Evolutionary conservation across 345 rosid genomes (phyloP).

Genomic region (Geranium rotundifolium): DNA sequence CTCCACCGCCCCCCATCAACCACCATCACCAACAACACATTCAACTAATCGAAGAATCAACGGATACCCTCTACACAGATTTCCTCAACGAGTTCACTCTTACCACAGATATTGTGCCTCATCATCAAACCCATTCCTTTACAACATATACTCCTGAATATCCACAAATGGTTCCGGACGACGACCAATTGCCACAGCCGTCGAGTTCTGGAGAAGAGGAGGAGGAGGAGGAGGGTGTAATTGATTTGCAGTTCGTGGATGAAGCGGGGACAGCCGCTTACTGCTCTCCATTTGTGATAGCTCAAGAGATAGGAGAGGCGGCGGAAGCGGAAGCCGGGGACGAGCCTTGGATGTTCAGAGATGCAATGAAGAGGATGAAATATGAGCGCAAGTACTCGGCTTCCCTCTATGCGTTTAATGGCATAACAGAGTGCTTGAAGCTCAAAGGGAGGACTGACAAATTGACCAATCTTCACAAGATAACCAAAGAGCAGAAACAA

Average conservation of each 20-base stretch:
- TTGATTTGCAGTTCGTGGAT: constrained; percentile 43
- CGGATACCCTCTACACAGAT: constrained; percentile 24
- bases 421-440: constrained; percentile 40
- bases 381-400: constrained; percentile 51
- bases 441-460: constrained; percentile 13
- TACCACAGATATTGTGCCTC: too few species aligned
- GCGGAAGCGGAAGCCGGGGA: constrained; percentile 19
- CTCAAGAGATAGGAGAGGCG: constrained; percentile 34
- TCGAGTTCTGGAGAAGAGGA: constrained; percentile 15
- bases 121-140: constrained; percentile 7
- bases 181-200: constrained; percentile 19
- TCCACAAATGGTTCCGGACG: constrained; percentile 12
- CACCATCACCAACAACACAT: constrained; percentile 11
- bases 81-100: constrained; percentile 24
- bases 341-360: constrained; percentile 33
- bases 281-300: constrained; percentile 50
- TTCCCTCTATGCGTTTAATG: constrained; percentile 45
- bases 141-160: not conserved
- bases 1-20: constrained; percentile 1
- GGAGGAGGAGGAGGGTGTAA: constrained; percentile 11
- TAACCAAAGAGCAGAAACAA: constrained; percentile 11
- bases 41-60: constrained; percentile 6
- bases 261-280: constrained; percentile 18
- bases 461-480: constrained; percentile 18
- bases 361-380: constrained; percentile 38